These are phyloP conservation scores for Halenospora varia DNA, from an alignment of 495 filamentous ascomycete genomes.

Conservation along the genomic window DNA sequence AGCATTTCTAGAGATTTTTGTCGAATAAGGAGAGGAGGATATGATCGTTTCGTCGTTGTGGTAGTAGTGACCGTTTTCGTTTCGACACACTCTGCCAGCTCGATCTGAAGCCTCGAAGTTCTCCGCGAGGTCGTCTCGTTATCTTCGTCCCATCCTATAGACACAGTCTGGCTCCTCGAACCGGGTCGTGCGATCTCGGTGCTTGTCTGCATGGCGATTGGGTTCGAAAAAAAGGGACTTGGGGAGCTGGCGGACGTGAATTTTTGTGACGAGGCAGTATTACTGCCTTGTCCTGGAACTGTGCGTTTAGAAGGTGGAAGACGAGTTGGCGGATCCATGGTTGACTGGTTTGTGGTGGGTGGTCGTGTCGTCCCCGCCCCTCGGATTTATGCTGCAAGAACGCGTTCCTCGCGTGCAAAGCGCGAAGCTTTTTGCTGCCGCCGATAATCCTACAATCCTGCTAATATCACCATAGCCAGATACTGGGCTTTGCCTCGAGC, in stretches of 20 bases:
- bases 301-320: constrained; percentile 8
- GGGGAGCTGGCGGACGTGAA: constrained; percentile 18
- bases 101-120: constrained; percentile 37
- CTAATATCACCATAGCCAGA: constrained; percentile 20
- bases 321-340: constrained; percentile 22
- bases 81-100: constrained; percentile 52
- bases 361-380: constrained; percentile 2
- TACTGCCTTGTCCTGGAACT: constrained; percentile 1
- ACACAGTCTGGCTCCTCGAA: constrained; percentile 16
- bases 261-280: constrained; percentile 1
- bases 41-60: constrained; percentile 85
- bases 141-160: constrained; percentile 21
- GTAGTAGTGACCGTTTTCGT: constrained; percentile 84
- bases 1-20: constrained; percentile 69
- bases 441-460: constrained; percentile 14
- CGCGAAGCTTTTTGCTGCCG: constrained; percentile 13
- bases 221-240: constrained; percentile 21
- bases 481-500: background rate
- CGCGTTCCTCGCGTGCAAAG: constrained; percentile 22
- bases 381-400: constrained; percentile 4
- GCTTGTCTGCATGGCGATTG: constrained; percentile 8
- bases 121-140: constrained; percentile 13
- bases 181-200: constrained; percentile 10
- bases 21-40: constrained; percentile 77
- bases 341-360: background rate